Conservation (phyloP, 805 yeast species). For the Metschnikowia baotianmanensis region DNA sequence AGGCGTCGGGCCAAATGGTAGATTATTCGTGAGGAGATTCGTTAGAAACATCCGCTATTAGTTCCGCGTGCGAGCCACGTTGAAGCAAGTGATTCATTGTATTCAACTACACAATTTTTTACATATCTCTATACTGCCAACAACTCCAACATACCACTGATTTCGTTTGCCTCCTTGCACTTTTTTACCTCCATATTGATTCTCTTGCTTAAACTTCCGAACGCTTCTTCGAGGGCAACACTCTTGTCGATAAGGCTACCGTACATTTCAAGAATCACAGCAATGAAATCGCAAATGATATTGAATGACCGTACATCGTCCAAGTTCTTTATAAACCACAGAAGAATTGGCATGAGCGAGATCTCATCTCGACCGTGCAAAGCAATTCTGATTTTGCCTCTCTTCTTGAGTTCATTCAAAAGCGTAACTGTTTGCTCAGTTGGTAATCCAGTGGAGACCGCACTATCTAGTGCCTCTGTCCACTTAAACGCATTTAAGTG, state of each 20-base stretch:
- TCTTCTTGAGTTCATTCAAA: slow-evolving; percentile 76
- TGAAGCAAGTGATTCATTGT: background rate
- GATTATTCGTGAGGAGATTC: no score
- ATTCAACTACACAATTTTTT: background rate
- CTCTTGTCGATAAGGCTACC: slow-evolving; percentile 69
- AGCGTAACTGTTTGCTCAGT: slow-evolving; percentile 80
- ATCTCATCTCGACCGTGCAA: slow-evolving; percentile 82
- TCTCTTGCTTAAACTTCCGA: slow-evolving; percentile 57
- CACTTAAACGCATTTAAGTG: slow-evolving; percentile 85
- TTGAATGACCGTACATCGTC: slow-evolving; percentile 74
- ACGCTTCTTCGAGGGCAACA: slow-evolving; percentile 72
- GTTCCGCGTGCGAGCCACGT: no score
- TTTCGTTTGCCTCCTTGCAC: slow-evolving; percentile 82
- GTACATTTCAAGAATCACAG: slow-evolving; percentile 71
- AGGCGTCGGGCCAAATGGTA: slow-evolving; percentile 8
- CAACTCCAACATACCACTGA: slow-evolving; percentile 91
- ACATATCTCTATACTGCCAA: slow-evolving; percentile 40
- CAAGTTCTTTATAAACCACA: slow-evolving; percentile 75
- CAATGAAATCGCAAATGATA: slow-evolving; percentile 65
- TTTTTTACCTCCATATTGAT: slow-evolving; percentile 68
- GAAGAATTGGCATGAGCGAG: slow-evolving; percentile 77
- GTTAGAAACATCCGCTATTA: no score
- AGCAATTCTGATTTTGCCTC: slow-evolving; percentile 87
- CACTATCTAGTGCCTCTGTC: slow-evolving; percentile 89
- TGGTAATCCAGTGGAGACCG: slow-evolving; percentile 74